These are phyloP conservation scores for Oryza glumipatula DNA, from an alignment of 176 grass and related monocot genomes.

Conservation along the genomic window DNA sequence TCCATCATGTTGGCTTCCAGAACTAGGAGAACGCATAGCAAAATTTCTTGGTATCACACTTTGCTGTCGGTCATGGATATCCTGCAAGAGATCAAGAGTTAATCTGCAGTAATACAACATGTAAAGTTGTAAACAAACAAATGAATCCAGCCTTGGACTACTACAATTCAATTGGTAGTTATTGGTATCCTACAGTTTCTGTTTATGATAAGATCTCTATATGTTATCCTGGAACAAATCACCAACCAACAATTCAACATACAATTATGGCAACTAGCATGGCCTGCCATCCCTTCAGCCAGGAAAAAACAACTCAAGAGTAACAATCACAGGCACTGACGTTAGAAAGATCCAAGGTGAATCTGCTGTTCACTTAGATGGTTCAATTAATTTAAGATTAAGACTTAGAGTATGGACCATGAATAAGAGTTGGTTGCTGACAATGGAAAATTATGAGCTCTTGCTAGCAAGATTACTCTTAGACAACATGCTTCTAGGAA, in stretches of 20 bases:
- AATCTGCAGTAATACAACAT: background rate
- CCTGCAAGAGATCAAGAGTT: conserved; percentile 38
- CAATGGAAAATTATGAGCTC: background rate
- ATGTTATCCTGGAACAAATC: conserved; percentile 16
- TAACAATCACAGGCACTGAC: background rate
- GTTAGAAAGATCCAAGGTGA: background rate
- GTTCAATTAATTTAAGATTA: background rate
- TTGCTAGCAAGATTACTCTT: background rate
- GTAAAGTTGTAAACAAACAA: background rate
- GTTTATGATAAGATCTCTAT: conserved; percentile 1
- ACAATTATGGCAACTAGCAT: background rate
- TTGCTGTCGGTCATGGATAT: conserved; percentile 40
- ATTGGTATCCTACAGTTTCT: background rate
- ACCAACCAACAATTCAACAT: background rate
- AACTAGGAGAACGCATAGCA: conserved; percentile 39
- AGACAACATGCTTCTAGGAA: background rate
- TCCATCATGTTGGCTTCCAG: conserved; percentile 53
- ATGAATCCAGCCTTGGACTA: conserved; percentile 11
- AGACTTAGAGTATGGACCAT: conserved; percentile 2
- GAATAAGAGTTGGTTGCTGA: background rate
- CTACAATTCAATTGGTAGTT: background rate
- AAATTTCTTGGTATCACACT: conserved; percentile 29
- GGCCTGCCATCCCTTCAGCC: background rate
- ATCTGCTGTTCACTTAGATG: background rate
- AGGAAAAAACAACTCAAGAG: background rate